Evolutionary conservation across 768 basidiomycete genomes (phyloP), one percentile per base, ranked within the genome.

Genomic region (Trametes gibbosa): DNA sequence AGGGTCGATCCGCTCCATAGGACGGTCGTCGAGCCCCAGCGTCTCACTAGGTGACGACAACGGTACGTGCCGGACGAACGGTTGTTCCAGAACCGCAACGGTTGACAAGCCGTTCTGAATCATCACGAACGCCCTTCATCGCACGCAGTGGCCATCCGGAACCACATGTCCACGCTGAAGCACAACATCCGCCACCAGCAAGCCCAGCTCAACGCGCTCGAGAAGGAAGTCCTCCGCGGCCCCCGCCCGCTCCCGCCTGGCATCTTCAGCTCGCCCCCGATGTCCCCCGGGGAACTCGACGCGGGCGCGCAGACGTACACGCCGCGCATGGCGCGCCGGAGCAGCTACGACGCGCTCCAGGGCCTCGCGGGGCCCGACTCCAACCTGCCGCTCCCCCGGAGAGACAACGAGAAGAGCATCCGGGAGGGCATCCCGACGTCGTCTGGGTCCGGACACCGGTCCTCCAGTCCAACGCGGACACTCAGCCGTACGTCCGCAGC

Each of bases 131-230:
- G 41, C 25, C 27, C 24, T 16, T 13, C 24, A 27, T 19, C 7
- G 6, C 32, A 34, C 14, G n/a, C 66, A 92, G 90, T 91, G 68
- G 81, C 84, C 62, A 78, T 91, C 53, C 84, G 90, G 56, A 85
- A 83, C 65, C 90, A 92, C 60, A 86, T 92, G 74, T 90, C 89
- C 64, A 86, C 85, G 40, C 74, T 92, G 68, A 91, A 87, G 73
- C 90, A 92, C 70, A 83, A 80, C 69, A 92, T 92, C 66, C 77
- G 90, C 61, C 90, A 92, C 66, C 88, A 92, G 68, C 89, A 91
- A 76, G 90, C 90, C 19, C 89, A 92, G 65, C 72, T 91, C 35
- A 81, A 86, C 64, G 77, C 68, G 39, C 81, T 92, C 52, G 90
- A 92, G 70, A 88, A 77, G 67, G 77, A 82, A 53, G 74, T 92